Percentiles rank a stretch among this genome's conserved stretches.
Evolutionary conservation across 208 protist species (phyloP).

Genomic region (Blechomonas ayalai): DNA sequence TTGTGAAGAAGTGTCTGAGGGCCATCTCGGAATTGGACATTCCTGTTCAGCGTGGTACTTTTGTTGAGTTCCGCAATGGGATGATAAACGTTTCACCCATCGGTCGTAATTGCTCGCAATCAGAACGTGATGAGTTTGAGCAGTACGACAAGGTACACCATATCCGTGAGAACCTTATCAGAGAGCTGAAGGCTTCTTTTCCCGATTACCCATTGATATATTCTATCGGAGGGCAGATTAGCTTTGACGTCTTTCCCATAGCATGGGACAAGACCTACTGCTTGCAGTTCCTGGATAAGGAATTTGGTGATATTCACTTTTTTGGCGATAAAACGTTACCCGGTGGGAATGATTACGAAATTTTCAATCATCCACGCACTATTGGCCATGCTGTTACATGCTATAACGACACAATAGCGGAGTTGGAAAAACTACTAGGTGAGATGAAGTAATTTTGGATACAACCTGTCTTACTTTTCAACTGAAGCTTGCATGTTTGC

Average conservation of each 20-base stretch:
- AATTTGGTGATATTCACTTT: constrained; percentile 98
- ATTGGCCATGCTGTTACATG: constrained; percentile 92
- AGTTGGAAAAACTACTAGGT: constrained; percentile 72
- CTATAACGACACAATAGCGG: constrained; percentile 94
- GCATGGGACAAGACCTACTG: constrained; percentile 99
- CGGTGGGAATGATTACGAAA: constrained; percentile 99
- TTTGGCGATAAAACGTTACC: constrained; percentile 99
- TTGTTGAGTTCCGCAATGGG: constrained; percentile 98
- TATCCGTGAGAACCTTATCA: constrained; percentile 93
- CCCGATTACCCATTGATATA: constrained; percentile 91
- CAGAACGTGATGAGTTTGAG: constrained; percentile 97
- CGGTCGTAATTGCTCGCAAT: constrained; percentile 97
- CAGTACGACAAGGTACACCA: constrained; percentile 95
- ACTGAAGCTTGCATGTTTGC: no score
- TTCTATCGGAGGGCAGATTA: constrained; percentile 99
- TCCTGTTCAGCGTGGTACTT: constrained; percentile 98
- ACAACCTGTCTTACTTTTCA: no score
- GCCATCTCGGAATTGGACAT: constrained; percentile 97
- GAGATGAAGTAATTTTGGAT: constrained; percentile 42
- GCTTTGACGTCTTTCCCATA: constrained; percentile 98
- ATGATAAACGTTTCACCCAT: constrained; percentile 99
- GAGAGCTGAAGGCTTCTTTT: constrained; percentile 70
- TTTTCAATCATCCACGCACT: constrained; percentile 88
- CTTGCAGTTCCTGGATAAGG: constrained; percentile 92
- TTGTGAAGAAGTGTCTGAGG: constrained; percentile 94